Evolutionary conservation across 116 monocot species (phyloP).

Genomic region (Dioscorea cayenensis): DNA sequence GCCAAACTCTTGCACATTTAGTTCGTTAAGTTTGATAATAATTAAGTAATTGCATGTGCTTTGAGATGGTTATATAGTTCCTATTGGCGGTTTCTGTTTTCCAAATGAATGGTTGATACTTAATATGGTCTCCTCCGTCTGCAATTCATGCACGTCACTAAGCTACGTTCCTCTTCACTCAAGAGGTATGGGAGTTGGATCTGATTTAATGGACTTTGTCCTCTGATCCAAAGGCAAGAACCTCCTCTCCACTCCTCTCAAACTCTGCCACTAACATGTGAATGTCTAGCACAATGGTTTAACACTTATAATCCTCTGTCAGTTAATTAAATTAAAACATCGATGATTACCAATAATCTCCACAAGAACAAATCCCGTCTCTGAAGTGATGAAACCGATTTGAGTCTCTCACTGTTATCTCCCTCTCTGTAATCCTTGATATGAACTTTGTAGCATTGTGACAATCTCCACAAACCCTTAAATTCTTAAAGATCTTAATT

Average conservation of each 20-base stretch:
- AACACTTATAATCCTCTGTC: no score
- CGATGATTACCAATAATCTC: slow-evolving; percentile 37
- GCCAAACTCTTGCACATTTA: no score
- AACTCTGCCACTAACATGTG: not conserved
- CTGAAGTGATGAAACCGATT: slow-evolving; percentile 48
- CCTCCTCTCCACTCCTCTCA: no score
- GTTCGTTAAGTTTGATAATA: no score
- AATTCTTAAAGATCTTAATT: slow-evolving; percentile 30
- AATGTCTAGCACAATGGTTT: not conserved
- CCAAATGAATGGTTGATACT: no score
- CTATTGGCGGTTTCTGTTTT: no score
- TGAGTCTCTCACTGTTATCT: slow-evolving; percentile 42
- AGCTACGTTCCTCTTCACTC: not conserved
- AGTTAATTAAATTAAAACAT: no score
- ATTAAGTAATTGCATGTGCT: no score
- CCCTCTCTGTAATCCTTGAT: slow-evolving; percentile 30
- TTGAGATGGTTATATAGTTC: no score
- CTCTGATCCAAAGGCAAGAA: not conserved
- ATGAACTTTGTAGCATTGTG: slow-evolving; percentile 41
- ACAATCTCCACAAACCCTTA: slow-evolving; percentile 41
- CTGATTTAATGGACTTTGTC: not conserved
- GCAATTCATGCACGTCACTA: not conserved
- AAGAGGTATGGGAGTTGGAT: not conserved
- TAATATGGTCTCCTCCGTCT: no score
- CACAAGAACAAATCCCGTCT: slow-evolving; percentile 35